These are phyloP conservation scores for Pythium oligandrum DNA, from an alignment of 352 stramenopile species.

Conservation along the genomic window DNA sequence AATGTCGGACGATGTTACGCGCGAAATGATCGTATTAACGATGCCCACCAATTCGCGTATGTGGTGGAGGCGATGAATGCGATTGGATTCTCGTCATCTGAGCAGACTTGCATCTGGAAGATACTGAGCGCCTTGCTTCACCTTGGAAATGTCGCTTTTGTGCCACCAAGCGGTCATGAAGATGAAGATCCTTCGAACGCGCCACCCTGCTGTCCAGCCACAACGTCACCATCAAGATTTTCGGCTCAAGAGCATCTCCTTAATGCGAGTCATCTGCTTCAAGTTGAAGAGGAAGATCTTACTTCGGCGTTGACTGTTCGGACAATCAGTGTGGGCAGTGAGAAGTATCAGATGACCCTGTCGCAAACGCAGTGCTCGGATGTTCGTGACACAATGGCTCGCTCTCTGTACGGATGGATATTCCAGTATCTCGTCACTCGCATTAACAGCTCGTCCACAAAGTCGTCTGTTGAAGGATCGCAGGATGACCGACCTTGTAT, in stretches of 20 bases:
- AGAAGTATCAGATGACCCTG: constrained; percentile 64
- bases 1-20: constrained; percentile 61
- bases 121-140: constrained; percentile 72
- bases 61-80: constrained; percentile 68
- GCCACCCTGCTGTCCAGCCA: constrained; percentile 32
- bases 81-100: constrained; percentile 57
- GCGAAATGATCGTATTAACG: constrained; percentile 59
- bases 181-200: constrained; percentile 37
- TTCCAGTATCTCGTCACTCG: constrained; percentile 83
- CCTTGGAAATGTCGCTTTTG: constrained; percentile 77
- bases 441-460: constrained; percentile 47
- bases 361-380: constrained; percentile 62
- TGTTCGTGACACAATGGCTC: constrained; percentile 64
- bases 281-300: constrained; percentile 40
- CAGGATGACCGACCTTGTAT: constrained; percentile 41
- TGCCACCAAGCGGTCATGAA: constrained; percentile 52
- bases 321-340: constrained; percentile 66
- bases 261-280: constrained; percentile 36
- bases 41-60: constrained; percentile 55
- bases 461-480: not conserved
- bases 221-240: constrained; percentile 28
- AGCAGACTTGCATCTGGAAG: constrained; percentile 65
- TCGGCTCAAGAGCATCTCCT: constrained; percentile 35
- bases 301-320: constrained; percentile 49
- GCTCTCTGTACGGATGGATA: constrained; percentile 75